phyloP scores from a whole-genome alignment of 2,329 filamentous ascomycete genomes.

The Neopestalotiopsis sp. region DNA sequence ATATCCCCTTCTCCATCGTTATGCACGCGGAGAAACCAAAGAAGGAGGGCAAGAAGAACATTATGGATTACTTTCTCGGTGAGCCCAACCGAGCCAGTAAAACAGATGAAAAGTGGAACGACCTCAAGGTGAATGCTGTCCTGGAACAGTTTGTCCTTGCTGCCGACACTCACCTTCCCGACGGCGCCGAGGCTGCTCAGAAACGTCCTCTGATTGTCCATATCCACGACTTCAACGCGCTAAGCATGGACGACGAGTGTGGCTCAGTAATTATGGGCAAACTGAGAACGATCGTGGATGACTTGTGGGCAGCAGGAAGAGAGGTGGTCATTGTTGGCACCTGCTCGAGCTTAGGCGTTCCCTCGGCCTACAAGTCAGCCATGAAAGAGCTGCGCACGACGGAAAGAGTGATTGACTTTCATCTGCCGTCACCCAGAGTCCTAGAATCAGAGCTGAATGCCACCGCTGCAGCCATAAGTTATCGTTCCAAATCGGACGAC shows the following conservation, averaged over 20 bases:
- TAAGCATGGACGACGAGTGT: conserved; percentile 68
- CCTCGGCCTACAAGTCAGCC: conserved; percentile 47
- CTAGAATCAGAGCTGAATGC: not conserved
- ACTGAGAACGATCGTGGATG: conserved; percentile 74
- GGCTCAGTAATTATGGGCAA: conserved; percentile 73
- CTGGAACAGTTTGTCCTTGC: conserved; percentile 62
- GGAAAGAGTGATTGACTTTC: conserved; percentile 36
- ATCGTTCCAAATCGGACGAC: not conserved
- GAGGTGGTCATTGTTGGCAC: conserved; percentile 83
- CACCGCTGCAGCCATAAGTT: not conserved
- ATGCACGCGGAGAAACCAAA: conserved; percentile 26
- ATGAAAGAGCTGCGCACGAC: conserved; percentile 44
- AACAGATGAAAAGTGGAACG: conserved; percentile 61
- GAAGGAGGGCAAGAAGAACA: conserved; percentile 32
- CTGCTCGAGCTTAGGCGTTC: conserved; percentile 61
- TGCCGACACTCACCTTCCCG: conserved; percentile 46
- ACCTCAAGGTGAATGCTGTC: conserved; percentile 63
- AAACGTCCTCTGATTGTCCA: conserved; percentile 71
- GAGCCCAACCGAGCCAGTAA: conserved; percentile 41
- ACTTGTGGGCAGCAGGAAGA: conserved; percentile 72
- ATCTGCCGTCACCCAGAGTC: not conserved
- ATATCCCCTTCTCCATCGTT: conserved; percentile 24
- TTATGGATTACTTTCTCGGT: conserved; percentile 52
- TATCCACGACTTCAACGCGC: conserved; percentile 80
- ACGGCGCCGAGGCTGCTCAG: conserved; percentile 40